Conservation (phyloP, 1,139 yeast genomes). For the Tardiomyces depauwii region DNA sequence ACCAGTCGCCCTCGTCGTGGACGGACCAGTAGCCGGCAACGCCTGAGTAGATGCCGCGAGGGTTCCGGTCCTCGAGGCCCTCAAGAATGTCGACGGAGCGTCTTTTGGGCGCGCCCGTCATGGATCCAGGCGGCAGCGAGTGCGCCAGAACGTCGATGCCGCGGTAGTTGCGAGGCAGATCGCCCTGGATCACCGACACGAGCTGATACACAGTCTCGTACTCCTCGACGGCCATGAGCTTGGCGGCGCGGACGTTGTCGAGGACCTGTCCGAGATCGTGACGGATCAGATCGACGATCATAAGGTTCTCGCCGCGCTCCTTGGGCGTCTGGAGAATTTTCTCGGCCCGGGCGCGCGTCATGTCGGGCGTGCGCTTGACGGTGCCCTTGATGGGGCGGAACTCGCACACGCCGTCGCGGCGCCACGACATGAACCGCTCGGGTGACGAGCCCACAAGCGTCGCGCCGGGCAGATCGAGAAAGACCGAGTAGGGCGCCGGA, state of each 20-base stretch:
- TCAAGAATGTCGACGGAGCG: constrained; percentile 79
- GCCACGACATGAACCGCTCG: constrained; percentile 84
- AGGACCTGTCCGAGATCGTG: constrained; percentile 75
- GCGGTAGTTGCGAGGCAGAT: constrained; percentile 33
- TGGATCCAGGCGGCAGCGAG: constrained; percentile 94
- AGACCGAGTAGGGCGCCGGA: constrained; percentile 91
- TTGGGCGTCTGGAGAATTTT: constrained; percentile 69
- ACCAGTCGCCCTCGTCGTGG: constrained; percentile 88
- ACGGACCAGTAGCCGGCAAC: constrained; percentile 93
- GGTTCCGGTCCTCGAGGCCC: constrained; percentile 34
- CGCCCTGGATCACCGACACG: constrained; percentile 79
- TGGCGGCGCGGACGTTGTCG: constrained; percentile 57
- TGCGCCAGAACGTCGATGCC: constrained; percentile 74
- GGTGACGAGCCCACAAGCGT: constrained; percentile 82
- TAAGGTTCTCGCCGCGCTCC: constrained; percentile 89
- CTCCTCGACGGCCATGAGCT: constrained; percentile 87
- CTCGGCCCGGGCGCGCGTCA: constrained; percentile 44
- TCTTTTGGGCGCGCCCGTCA: constrained; percentile 99
- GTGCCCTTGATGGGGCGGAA: constrained; percentile 96
- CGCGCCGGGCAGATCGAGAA: constrained; percentile 61
- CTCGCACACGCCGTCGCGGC: constrained; percentile 44
- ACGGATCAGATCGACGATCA: constrained; percentile 93
- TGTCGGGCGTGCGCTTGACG: constrained; percentile 46
- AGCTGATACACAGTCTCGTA: constrained; percentile 83
- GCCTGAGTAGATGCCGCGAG: constrained; percentile 89